Conservation (phyloP, 192 early-diverging fungal species). For the Mortierella hygrophila region DNA sequence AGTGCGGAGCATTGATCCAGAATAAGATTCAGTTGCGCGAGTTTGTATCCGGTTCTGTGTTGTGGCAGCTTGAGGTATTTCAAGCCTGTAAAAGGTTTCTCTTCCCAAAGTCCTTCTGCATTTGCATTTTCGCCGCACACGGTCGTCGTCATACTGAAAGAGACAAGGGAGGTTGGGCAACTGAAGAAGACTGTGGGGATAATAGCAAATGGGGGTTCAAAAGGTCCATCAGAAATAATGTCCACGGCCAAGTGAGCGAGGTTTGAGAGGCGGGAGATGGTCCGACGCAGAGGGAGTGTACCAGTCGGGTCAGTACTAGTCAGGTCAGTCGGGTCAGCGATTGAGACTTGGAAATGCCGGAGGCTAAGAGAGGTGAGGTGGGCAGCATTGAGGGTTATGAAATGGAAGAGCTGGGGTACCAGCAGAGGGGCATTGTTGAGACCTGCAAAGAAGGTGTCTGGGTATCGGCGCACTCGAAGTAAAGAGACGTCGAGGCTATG, state of each 20-base stretch:
- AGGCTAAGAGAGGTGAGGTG: background rate
- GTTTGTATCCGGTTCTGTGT: background rate
- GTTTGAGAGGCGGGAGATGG: background rate
- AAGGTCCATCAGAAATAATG: background rate
- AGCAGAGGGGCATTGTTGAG: background rate
- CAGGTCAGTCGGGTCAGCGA: too few relatives aligned
- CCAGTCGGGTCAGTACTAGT: background rate
- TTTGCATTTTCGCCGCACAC: background rate
- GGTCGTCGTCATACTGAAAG: background rate
- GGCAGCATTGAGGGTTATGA: background rate
- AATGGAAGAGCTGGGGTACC: background rate
- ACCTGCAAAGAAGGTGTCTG: background rate
- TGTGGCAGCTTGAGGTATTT: background rate
- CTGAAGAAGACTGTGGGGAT: background rate
- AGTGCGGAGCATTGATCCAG: background rate
- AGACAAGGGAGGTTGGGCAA: background rate
- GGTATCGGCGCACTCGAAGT: background rate
- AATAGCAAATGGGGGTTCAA: background rate
- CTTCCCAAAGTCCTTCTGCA: background rate
- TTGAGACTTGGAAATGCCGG: background rate
- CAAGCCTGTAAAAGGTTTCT: background rate
- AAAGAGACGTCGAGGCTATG: background rate
- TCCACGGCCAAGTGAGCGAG: background rate
- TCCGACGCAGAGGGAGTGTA: background rate
- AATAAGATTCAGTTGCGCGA: background rate